Base-by-base conservation (phyloP, 2,329 filamentous ascomycete genomes). In the Alternaria arbusti region DNA sequence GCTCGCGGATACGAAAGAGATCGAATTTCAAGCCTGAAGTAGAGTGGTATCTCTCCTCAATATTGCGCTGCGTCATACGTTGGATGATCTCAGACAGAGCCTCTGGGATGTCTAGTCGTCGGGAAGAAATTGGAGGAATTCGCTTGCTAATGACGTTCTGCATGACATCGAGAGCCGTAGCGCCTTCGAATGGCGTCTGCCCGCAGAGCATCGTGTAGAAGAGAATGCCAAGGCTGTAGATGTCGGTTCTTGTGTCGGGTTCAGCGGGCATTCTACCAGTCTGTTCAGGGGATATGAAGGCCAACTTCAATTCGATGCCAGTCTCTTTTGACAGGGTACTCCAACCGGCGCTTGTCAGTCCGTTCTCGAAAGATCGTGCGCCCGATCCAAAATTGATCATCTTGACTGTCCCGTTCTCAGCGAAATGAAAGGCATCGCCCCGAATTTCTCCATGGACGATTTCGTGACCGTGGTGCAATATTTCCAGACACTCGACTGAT, bases 271-370 rank as follows among this genome's bases (percentile, higher is more conserved):
- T 91, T 20, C 95, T 90, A 13, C 95, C 95, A 3, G 95, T 97
- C 82, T 97, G 95, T 77, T 98, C 95, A 0, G 95, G 94, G 50
- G 94, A 95, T 76, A 97, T 96, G 76, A 93, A 97, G 55, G 94
- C 89, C 20, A 98, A 84, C 80, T 97, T 97, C 75, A 94, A 90
- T 80, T 93, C 94, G 44, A 94, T 92, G 3, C 94, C 94, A 8
- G 94, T 82, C 77, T 97, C 92, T 63, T 91, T 90, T 12, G 92
- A 95, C 10, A 97, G 82, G 1, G 87, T 87, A 11, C 91, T 92
- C 95, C 95, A 98, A 32, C 94, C 94, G 20, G 91, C 90, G 72
- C 92, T 95, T 8, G 85, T 87, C 47, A 98, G 84, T 5, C 94
- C 93, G 80, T 97, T 93, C 79, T 97, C 95, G 70, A 97, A 97